A percentile compares a stretch with the other conserved stretches of the same genome.
These are phyloP conservation scores for Sanguinoderma infundibulare DNA, from an alignment of 1,284 basidiomycete species.

Conservation along the genomic window DNA sequence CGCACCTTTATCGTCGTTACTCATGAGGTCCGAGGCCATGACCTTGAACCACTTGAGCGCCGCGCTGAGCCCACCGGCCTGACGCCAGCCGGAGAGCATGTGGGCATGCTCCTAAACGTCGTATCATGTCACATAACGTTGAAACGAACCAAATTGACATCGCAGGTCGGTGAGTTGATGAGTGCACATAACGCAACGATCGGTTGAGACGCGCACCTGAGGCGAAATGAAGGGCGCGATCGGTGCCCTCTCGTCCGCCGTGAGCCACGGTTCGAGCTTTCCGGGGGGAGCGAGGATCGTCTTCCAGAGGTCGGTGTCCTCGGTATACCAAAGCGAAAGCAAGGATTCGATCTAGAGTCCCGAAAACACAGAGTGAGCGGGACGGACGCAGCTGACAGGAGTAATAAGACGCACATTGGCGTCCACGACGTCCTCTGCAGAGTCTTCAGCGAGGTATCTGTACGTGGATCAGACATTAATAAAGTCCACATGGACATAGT, in stretches of 20 bases:
- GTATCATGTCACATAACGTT: too few species aligned
- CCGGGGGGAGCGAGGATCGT: slow-evolving; percentile 33
- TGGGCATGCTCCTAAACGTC: slow-evolving; percentile 20
- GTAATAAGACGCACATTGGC: slow-evolving; percentile 27
- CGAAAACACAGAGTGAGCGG: background rate
- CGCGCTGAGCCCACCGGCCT: slow-evolving; percentile 26
- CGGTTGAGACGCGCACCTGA: slow-evolving; percentile 17
- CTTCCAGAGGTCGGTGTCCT: slow-evolving; percentile 31
- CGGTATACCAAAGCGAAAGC: slow-evolving; percentile 34
- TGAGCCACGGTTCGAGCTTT: slow-evolving; percentile 33
- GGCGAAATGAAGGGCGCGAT: slow-evolving; percentile 26
- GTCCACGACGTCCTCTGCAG: slow-evolving; percentile 34
- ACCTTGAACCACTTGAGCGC: slow-evolving; percentile 37
- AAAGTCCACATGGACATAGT: too few species aligned
- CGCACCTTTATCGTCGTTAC: slow-evolving; percentile 32
- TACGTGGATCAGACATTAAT: too few species aligned
- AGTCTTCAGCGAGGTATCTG: slow-evolving; percentile 37
- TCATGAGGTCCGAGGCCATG: slow-evolving; percentile 24
- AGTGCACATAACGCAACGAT: background rate
- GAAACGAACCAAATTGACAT: too few species aligned
- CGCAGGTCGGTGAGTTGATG: background rate
- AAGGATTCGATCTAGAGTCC: slow-evolving; percentile 34
- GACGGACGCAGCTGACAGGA: background rate
- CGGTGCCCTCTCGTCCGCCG: slow-evolving; percentile 26
- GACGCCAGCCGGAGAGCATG: slow-evolving; percentile 21